Evolutionary conservation across 164 flowering plant genomes (phyloP), one percentile per base, ranked within the genome.

Genomic region (Saururus chinensis): DNA sequence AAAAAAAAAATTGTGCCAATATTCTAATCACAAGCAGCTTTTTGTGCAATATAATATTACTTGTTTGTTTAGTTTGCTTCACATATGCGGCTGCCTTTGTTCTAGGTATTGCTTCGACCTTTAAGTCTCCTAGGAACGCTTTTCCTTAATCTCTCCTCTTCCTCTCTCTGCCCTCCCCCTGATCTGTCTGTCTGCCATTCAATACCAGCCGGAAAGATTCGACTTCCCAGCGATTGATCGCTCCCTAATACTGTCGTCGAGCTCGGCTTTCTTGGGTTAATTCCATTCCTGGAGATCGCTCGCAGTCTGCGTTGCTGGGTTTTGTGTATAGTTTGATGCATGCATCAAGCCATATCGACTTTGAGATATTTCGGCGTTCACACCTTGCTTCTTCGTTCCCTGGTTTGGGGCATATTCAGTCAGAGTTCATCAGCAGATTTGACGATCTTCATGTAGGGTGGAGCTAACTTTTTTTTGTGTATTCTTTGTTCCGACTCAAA

Each of bases 51-150:
- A 30, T 2, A 2, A 30, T 30, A 30, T 2, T 30, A 30, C 37
- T 6, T 6, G 37, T 30, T 30, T 30, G 37, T 30, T 56, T 56
- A 24, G 23, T 56, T 56, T 14, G 23, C 19, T 55, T 59, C 54
- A 42, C 71, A 69, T 54, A 64, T 62, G 71, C 57, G 51, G 51
- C 51, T 64, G 53, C 64, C 60, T 69, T 60, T 60, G 64, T 35
- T 55, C 40, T 64, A 42, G 56, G 60, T 22, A 58, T 51, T 57
- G 66, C 62, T 59, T 66, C 51, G 23, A 60, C 64, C 52, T 69
- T 64, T 53, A n/a, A 19, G 19, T 49, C 52, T 25, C 19, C 60
- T 26, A 14, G n/a, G 25, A 57, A 51, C 59, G 45, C 71, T 57
- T 45, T 58, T 53, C 58, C 40, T 11, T 53, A 21, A 54, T n/a